Conservation (phyloP, 2,329 filamentous ascomycete genomes). For the Sclerotinia glacialis region DNA sequence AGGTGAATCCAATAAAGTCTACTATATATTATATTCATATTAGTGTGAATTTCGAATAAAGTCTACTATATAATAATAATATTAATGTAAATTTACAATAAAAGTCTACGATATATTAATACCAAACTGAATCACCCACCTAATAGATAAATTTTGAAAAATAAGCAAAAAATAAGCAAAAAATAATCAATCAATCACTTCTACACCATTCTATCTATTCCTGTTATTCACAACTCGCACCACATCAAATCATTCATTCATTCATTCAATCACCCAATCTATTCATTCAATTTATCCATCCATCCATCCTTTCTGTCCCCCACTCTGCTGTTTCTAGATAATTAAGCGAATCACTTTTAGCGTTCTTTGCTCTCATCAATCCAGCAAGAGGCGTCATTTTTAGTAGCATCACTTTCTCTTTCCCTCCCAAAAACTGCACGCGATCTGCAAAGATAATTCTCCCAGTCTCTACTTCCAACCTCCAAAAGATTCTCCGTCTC, state of each 20-base stretch:
- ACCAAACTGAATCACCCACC: too few species aligned
- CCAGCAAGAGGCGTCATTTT: conserved; percentile 20
- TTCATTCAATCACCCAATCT: not conserved
- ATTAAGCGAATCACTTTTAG: conserved; percentile 17
- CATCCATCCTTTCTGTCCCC: not conserved
- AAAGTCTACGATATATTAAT: too few species aligned
- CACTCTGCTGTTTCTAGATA: conserved; percentile 16
- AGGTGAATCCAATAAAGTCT: too few species aligned
- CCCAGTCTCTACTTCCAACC: conserved; percentile 3
- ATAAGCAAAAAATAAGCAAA: too few species aligned
- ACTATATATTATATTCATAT: too few species aligned
- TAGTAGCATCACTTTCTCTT: conserved; percentile 9
- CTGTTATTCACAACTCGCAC: not conserved
- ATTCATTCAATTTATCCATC: not conserved
- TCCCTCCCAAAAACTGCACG: conserved; percentile 18
- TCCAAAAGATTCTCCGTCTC: not conserved
- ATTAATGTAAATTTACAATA: too few species aligned
- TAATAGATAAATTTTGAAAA: too few species aligned
- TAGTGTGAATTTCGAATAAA: too few species aligned
- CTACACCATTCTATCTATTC: not conserved
- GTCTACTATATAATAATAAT: too few species aligned
- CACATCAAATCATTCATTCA: not conserved
- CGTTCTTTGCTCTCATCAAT: conserved; percentile 12
- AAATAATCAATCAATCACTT: not conserved
- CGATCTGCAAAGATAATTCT: conserved; percentile 21